Percentiles rank a stretch among this genome's conserved stretches.
These are phyloP conservation scores for Phoma sp. DNA, from an alignment of 2,329 filamentous ascomycete genomes.

Conservation along the genomic window DNA sequence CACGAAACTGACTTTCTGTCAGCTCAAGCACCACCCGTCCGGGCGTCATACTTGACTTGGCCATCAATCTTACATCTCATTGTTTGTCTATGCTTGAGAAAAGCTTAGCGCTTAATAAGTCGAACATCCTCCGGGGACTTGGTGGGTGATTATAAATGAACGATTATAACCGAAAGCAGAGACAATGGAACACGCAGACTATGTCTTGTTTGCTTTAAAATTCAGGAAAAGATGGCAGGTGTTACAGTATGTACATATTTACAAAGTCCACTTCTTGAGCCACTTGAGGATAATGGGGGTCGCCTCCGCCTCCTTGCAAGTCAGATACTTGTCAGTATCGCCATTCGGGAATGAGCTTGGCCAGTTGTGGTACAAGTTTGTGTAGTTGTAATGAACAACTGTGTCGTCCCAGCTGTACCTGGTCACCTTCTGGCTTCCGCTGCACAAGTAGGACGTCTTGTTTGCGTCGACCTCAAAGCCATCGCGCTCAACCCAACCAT, in stretches of 20 bases:
- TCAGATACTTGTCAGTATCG: slow-evolving; percentile 33
- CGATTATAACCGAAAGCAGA: too few relatives aligned
- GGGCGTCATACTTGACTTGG: too few relatives aligned
- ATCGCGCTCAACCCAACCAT: slow-evolving; percentile 48
- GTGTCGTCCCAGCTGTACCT: slow-evolving; percentile 37
- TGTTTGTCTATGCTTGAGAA: too few relatives aligned
- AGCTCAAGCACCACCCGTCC: too few relatives aligned
- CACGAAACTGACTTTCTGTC: background rate
- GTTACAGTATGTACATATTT: background rate
- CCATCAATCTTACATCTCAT: too few relatives aligned
- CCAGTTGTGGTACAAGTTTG: slow-evolving; percentile 51
- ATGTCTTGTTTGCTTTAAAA: too few relatives aligned
- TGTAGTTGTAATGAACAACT: slow-evolving; percentile 49
- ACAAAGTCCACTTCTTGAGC: slow-evolving; percentile 38
- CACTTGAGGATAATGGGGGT: slow-evolving; percentile 42
- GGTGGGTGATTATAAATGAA: too few relatives aligned
- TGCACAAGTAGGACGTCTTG: slow-evolving; percentile 36
- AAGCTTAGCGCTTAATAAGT: too few relatives aligned
- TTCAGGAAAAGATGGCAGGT: too few relatives aligned
- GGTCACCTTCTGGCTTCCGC: slow-evolving; percentile 34
- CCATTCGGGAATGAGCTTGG: slow-evolving; percentile 41
- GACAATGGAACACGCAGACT: too few relatives aligned
- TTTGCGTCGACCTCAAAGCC: slow-evolving; percentile 36
- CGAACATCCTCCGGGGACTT: too few relatives aligned
- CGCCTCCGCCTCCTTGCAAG: slow-evolving; percentile 38